Conservation (phyloP, 306 rosid genomes). For the Echinosophora koreensis region DNA sequence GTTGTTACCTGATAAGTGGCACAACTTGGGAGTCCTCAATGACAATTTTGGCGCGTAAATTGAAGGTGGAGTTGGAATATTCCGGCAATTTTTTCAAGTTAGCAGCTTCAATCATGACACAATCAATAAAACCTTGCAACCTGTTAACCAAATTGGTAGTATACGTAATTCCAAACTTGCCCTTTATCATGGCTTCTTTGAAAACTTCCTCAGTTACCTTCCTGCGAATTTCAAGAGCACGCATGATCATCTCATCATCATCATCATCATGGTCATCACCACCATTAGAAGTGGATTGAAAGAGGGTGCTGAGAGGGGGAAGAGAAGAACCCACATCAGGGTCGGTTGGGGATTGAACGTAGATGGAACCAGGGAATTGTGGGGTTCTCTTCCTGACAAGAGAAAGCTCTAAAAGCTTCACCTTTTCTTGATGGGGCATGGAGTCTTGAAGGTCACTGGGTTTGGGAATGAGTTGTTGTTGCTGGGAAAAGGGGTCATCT, state of each 20-base stretch:
- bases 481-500: background rate
- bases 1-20: constrained; percentile 74
- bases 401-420: constrained; percentile 74
- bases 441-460: constrained; percentile 48
- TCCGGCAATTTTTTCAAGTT: constrained; percentile 72
- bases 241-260: constrained; percentile 61
- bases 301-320: constrained; percentile 61
- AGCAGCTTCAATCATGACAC: constrained; percentile 88
- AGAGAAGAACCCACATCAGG: constrained; percentile 77
- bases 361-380: constrained; percentile 92
- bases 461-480: constrained; percentile 7
- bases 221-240: constrained; percentile 89
- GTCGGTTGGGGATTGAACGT: constrained; percentile 79
- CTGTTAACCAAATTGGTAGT: constrained; percentile 59
- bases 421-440: constrained; percentile 58
- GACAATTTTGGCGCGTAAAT: constrained; percentile 79
- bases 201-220: constrained; percentile 83
- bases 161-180: constrained; percentile 89
- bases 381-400: constrained; percentile 84
- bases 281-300: constrained; percentile 22
- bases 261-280: background rate
- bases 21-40: constrained; percentile 80
- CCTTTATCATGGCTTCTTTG: constrained; percentile 75
- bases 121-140: constrained; percentile 70
- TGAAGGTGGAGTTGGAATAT: constrained; percentile 69